A percentile compares a stretch with the other conserved stretches of the same genome.
phyloP scores from a whole-genome alignment of 139 green algal species.

The Pedinophyceae sp. region DNA sequence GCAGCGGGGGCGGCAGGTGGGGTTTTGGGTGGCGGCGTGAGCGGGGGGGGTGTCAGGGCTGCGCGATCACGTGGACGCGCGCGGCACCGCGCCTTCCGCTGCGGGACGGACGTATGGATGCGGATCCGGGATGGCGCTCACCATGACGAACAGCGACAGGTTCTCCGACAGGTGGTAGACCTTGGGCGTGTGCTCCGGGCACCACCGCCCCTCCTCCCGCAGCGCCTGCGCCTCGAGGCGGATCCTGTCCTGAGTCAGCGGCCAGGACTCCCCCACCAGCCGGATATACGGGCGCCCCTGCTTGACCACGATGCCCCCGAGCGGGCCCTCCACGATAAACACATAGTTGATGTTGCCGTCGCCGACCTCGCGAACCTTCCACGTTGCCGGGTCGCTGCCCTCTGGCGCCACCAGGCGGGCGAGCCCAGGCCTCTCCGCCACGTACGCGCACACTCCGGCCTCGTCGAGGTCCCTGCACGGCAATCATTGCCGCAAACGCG shows the following conservation, averaged over 20 bases:
- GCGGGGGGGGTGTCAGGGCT: no score
- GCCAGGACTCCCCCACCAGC: slow-evolving; percentile 79
- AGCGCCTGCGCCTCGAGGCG: slow-evolving; percentile 55
- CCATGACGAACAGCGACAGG: not conserved
- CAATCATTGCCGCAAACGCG: no score
- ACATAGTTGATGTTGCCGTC: slow-evolving; percentile 99
- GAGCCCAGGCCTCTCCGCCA: not conserved
- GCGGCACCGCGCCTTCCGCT: no score
- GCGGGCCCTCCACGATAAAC: slow-evolving; percentile 74
- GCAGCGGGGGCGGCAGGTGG: no score
- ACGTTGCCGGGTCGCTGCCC: not conserved
- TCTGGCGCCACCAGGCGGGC: not conserved
- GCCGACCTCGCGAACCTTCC: slow-evolving; percentile 57
- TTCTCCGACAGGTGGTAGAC: slow-evolving; percentile 3
- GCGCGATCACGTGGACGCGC: no score
- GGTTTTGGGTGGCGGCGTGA: no score
- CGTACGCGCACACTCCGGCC: not conserved
- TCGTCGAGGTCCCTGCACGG: slow-evolving; percentile 1
- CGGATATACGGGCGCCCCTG: slow-evolving; percentile 84
- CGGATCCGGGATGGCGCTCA: no score
- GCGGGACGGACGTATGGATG: no score
- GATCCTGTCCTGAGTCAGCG: slow-evolving; percentile 57
- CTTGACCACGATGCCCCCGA: slow-evolving; percentile 61
- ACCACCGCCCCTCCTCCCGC: slow-evolving; percentile 26
- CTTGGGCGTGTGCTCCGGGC: slow-evolving; percentile 63